Percentiles rank a stretch among this genome's conserved stretches.
phyloP scores from a whole-genome alignment of 495 filamentous ascomycete species.

The Penicillium daleae region DNA sequence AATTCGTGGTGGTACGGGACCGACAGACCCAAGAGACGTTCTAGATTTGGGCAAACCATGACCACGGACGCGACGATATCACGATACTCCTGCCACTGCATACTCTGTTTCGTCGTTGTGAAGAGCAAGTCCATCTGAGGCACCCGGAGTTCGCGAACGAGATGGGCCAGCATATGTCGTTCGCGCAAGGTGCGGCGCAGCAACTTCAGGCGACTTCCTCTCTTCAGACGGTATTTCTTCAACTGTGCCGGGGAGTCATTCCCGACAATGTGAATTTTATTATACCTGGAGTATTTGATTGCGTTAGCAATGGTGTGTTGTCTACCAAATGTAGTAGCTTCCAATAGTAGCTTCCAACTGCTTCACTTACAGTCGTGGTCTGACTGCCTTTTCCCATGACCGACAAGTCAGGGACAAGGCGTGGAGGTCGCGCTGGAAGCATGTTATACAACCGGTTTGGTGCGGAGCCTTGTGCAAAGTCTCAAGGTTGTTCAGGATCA shows the following conservation, averaged over 20 bases:
- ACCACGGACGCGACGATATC: conserved; percentile 78
- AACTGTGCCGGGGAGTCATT: conserved; percentile 64
- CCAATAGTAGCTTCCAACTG: too few species aligned
- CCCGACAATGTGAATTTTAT: conserved; percentile 68
- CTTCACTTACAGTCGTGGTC: conserved; percentile 61
- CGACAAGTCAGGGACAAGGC: conserved; percentile 67
- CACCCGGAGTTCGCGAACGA: conserved; percentile 75
- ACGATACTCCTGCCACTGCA: conserved; percentile 63
- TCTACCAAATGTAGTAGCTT: background rate
- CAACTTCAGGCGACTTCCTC: conserved; percentile 70
- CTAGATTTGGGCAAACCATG: conserved; percentile 85
- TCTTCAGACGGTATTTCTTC: conserved; percentile 68
- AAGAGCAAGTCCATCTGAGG: conserved; percentile 58
- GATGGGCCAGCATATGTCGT: conserved; percentile 68
- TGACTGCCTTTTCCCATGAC: conserved; percentile 69
- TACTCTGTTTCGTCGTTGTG: conserved; percentile 51
- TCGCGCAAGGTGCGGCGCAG: conserved; percentile 76
- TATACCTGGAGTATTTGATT: conserved; percentile 55
- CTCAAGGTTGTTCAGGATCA: conserved; percentile 56
- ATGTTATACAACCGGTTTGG: conserved; percentile 65
- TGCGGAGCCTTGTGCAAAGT: conserved; percentile 48
- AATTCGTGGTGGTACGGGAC: conserved; percentile 72
- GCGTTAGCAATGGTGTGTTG: conserved; percentile 17
- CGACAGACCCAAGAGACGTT: conserved; percentile 71
- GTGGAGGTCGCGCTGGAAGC: conserved; percentile 76